Evolutionary conservation across 257 asterid genomes (phyloP), one percentile per base, ranked within the genome.

Genomic region (Nemophila menziesii): DNA sequence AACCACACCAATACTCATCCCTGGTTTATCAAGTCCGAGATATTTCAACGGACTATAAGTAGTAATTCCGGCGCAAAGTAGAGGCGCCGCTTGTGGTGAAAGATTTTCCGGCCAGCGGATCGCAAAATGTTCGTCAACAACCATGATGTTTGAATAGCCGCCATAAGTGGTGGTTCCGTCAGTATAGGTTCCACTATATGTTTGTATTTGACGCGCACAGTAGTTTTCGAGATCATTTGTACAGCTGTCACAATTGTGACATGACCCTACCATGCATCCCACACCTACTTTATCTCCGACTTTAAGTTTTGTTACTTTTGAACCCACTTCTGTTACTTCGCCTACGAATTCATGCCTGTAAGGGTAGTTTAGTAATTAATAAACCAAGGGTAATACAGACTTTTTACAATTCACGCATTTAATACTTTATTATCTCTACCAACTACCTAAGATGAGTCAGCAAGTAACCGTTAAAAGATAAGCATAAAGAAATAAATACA

Each of bases 11-110:
- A 76, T 24, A n/a, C 26, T 43, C 26, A 43, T 16, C 4, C 85
- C 75, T 0, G 85, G 78, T 17, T 69, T 76, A 13, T 72, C 75
- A 2, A 72, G 75, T 9, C 75, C 69, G 11, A 33, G 63, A 20
- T 61, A 43, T 42, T 18, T 69, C 51, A 72, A 39, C 1, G 80
- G 71, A 44, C 72, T 57, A 39, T 68, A 72, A 5, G 73, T 55
- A 8, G 80, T 72, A 20, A 75, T 58, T 13, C 80, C 80, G 2
- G 84, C 84, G 14, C 93, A 80, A 43, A 74, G 44, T 24, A 80
- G 55, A 39, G 93, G 93, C 4, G 85, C 81, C 16, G 75, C 52
- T 59, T 62, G 82, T 43, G 64, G 46, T 3, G 80, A 81, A 17
- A 74, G 33, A 54, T 55, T 66, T 0, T 77, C 78, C 2, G 93